A percentile compares a stretch with the other conserved stretches of the same genome.
These are phyloP conservation scores for Saccharomycopsis sp. DNA, from an alignment of 805 yeast genomes.

Conservation along the genomic window DNA sequence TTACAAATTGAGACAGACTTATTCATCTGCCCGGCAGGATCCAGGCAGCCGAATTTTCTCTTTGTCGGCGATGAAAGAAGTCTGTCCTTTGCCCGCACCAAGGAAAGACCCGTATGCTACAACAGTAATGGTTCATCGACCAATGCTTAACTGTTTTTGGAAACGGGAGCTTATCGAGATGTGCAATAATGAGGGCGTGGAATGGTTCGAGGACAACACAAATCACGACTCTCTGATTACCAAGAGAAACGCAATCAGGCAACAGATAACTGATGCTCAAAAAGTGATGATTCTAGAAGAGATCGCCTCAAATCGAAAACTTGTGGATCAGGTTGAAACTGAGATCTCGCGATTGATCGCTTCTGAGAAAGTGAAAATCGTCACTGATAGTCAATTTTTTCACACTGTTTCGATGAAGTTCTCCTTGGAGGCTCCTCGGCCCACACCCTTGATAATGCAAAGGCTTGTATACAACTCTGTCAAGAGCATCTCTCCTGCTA, in stretches of 20 bases:
- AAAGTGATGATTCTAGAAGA: not conserved
- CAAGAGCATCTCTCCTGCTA: not conserved
- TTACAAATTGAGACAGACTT: not conserved
- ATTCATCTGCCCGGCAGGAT: not conserved
- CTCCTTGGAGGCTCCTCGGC: not conserved
- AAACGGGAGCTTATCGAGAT: not conserved
- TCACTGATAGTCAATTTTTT: not conserved
- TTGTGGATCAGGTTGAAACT: not conserved
- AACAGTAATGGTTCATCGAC: not conserved
- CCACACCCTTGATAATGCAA: not conserved
- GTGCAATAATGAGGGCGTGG: not conserved
- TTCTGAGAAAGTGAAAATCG: not conserved
- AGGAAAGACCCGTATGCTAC: not conserved
- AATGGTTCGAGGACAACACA: not conserved
- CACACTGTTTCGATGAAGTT: not conserved
- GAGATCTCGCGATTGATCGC: not conserved
- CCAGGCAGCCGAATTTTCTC: not conserved
- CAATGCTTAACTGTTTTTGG: slow-evolving; percentile 1
- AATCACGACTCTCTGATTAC: not conserved
- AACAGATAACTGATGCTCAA: not conserved
- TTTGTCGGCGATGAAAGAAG: not conserved
- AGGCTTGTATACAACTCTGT: not conserved
- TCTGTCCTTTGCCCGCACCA: not conserved
- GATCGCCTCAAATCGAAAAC: not conserved
- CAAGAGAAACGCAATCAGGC: not conserved